phyloP scores from a whole-genome alignment of 192 early-diverging fungal species.

The Kappamyces sp. region DNA sequence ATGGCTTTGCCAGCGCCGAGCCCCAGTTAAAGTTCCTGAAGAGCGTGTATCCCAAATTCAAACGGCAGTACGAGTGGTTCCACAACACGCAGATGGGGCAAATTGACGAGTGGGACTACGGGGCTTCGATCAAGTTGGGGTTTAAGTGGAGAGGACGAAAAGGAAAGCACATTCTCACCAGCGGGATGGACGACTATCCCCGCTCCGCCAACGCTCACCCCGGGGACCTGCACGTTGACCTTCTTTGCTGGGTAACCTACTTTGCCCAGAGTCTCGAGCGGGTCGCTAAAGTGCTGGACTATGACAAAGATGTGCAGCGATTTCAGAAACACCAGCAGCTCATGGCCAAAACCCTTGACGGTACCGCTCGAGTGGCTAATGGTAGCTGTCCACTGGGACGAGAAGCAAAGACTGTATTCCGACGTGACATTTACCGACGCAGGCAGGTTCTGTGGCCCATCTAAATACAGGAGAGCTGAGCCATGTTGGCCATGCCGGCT shows the following conservation, averaged over 20 bases:
- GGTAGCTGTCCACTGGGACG: slow-evolving; percentile 66
- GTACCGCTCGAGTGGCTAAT: slow-evolving; percentile 13
- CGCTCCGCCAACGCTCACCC: slow-evolving; percentile 64
- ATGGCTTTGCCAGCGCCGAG: background rate
- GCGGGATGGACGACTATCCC: slow-evolving; percentile 93
- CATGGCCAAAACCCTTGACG: slow-evolving; percentile 51
- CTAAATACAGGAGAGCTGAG: slow-evolving; percentile 28
- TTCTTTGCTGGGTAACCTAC: slow-evolving; percentile 73
- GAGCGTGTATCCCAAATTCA: slow-evolving; percentile 58
- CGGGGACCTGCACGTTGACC: slow-evolving; percentile 73
- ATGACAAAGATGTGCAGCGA: slow-evolving; percentile 52
- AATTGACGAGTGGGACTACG: slow-evolving; percentile 32
- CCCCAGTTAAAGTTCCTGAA: slow-evolving; percentile 17
- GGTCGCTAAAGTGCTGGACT: slow-evolving; percentile 53
- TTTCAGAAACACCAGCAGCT: slow-evolving; percentile 47
- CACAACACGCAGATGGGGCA: slow-evolving; percentile 70
- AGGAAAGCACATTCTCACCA: slow-evolving; percentile 76
- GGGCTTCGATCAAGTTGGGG: slow-evolving; percentile 46
- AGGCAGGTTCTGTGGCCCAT: background rate
- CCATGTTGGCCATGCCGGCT: slow-evolving; percentile 64
- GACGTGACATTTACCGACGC: slow-evolving; percentile 13
- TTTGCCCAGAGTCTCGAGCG: slow-evolving; percentile 44
- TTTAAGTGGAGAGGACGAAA: slow-evolving; percentile 91
- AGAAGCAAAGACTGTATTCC: slow-evolving; percentile 43
- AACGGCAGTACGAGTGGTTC: slow-evolving; percentile 74